Conservation (phyloP, 2,329 filamentous ascomycete species). For the Diaporthe sp. region DNA sequence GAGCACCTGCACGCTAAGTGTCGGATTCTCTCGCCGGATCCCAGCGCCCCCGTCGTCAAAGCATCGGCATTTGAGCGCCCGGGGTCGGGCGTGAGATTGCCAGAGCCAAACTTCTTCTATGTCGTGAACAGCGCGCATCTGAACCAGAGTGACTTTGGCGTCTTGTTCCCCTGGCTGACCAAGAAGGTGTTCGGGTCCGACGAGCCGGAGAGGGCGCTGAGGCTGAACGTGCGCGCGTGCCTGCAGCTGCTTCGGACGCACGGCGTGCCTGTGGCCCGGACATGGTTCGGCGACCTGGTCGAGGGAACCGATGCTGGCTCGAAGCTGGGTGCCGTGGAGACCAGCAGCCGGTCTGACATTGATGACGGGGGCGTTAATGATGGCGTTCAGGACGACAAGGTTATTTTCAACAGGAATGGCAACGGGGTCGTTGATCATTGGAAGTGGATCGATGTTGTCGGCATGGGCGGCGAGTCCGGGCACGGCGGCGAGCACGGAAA, state of each 20-base stretch:
- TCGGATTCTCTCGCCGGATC: slow-evolving; percentile 69
- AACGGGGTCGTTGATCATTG: slow-evolving; percentile 54
- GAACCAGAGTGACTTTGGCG: slow-evolving; percentile 84
- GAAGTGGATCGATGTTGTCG: slow-evolving; percentile 64
- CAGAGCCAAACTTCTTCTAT: slow-evolving; percentile 78
- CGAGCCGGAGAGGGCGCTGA: slow-evolving; percentile 67
- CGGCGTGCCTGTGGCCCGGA: slow-evolving; percentile 59
- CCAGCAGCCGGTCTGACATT: slow-evolving; percentile 13
- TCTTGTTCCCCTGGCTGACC: slow-evolving; percentile 80
- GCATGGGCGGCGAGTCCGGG: slow-evolving; percentile 51
- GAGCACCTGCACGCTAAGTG: slow-evolving; percentile 78
- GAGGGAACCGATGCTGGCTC: slow-evolving; percentile 56
- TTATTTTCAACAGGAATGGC: slow-evolving; percentile 59
- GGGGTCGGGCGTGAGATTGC: slow-evolving; percentile 51
- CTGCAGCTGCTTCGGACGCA: slow-evolving; percentile 66
- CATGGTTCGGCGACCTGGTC: slow-evolving; percentile 59
- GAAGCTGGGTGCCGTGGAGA: slow-evolving; percentile 40
- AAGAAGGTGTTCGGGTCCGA: slow-evolving; percentile 67
- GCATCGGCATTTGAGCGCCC: slow-evolving; percentile 54
- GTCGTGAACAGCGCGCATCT: slow-evolving; percentile 80
- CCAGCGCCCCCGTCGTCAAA: slow-evolving; percentile 54
- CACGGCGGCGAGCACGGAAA: slow-evolving; percentile 36
- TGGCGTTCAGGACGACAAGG: slow-evolving; percentile 58
- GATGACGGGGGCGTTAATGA: slow-evolving; percentile 43
- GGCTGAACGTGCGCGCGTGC: slow-evolving; percentile 68